Evolutionary conservation across 2,329 filamentous ascomycete species (phyloP), one percentile per base, ranked within the genome.

Genomic region (Pseudocercospora musae): DNA sequence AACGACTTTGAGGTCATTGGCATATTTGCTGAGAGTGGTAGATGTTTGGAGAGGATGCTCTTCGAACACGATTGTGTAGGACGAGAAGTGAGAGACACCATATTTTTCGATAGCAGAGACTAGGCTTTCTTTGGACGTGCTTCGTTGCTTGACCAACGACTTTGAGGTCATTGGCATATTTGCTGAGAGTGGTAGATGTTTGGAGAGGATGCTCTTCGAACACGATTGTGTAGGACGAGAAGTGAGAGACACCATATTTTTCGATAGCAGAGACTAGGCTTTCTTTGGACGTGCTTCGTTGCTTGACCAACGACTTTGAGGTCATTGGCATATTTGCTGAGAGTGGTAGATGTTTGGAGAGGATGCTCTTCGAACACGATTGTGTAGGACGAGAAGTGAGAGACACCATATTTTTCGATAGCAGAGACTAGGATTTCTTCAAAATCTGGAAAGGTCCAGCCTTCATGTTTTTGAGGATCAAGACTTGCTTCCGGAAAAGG

Each of bases 181-280:
- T 49, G 1, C 69, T 66, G 6, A 83, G 66, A 1, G 58, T 63
- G 1, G 66, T 18, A 0, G 80, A 82, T 0, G 63, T 74, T 60
- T 84, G 81, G 0, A 84, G 71, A 1, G 81, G 80, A 68, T 84
- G 81, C 0, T 75, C 74, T 0, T 76, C 74, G 65, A 83, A 84
- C 0, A 83, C 68, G 44, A 83, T 78, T 0, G 81, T 84, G 64
- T 84, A 84, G 1, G 80, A 79, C 80, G 81, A 83, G 2, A 83
- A 69, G 64, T 80, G 77, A 1, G 78, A 83, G 0, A 78, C 68
- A 6, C 68, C 68, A 15, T 54, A 77, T 15, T 54, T 33, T 0
- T 74, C 57, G 1, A 82, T 56, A 0, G 80, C 80, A 3, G 69
- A 61, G 0, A 77, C 49, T n/a, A 81, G 78, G 1, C 79, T 78